Conservation (phyloP, 2,329 filamentous ascomycete genomes). For the Cordyceps tenuipes region DNA sequence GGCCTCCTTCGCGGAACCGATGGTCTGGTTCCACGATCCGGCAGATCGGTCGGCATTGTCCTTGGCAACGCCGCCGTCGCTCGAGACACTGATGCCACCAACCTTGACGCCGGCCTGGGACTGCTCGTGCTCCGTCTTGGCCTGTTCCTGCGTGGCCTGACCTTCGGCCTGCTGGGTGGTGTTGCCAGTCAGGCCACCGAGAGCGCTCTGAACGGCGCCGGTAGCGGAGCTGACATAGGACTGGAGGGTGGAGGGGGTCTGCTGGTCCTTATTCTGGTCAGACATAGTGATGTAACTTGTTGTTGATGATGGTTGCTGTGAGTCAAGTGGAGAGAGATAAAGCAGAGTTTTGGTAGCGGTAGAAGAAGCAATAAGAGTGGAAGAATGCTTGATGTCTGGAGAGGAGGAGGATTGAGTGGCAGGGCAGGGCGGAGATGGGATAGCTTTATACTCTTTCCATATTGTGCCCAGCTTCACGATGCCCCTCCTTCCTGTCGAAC, state of each 20-base stretch:
- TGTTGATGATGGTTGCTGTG: neutral
- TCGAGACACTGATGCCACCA: conserved; percentile 62
- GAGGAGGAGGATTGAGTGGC: neutral
- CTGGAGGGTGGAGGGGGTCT: conserved; percentile 62
- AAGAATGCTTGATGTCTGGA: neutral
- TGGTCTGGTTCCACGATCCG: conserved; percentile 79
- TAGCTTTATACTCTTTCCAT: conserved; percentile 7
- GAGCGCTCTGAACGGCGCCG: conserved; percentile 61
- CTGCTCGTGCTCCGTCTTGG: conserved; percentile 58
- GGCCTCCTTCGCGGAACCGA: conserved; percentile 78
- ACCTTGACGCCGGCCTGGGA: conserved; percentile 68
- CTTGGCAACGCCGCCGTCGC: conserved; percentile 59
- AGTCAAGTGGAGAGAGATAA: neutral
- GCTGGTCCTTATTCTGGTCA: conserved; percentile 25
- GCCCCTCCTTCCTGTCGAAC: conserved; percentile 1
- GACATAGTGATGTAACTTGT: conserved; percentile 19
- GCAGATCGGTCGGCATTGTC: conserved; percentile 64
- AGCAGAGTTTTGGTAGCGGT: neutral
- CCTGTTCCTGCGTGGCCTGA: conserved; percentile 56
- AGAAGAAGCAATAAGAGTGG: neutral
- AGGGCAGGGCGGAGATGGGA: neutral
- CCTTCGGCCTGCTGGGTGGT: conserved; percentile 58
- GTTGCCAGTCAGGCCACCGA: conserved; percentile 68
- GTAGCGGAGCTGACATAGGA: conserved; percentile 66
- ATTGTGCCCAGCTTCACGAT: neutral